phyloP scores from a whole-genome alignment of 495 filamentous ascomycete genomes.

The Neohortaea acidophila region DNA sequence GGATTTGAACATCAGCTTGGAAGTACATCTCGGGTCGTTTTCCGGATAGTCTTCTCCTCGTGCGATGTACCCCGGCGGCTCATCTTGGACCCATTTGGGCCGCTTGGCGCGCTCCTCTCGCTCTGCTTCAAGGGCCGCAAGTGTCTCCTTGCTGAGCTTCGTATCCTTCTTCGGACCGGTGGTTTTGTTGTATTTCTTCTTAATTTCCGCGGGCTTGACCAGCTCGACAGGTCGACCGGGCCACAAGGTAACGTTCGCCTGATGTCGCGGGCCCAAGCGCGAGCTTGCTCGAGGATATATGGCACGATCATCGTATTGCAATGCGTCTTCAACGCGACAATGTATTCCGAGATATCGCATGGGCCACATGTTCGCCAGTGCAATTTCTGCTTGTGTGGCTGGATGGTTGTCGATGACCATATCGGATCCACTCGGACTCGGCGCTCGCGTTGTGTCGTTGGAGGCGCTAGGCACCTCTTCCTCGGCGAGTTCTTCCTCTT shows the following conservation, averaged over 20 bases:
- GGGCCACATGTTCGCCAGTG: conserved; percentile 86
- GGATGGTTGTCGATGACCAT: conserved; percentile 41
- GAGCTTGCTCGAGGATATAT: conserved; percentile 95
- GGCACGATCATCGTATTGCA: conserved; percentile 86
- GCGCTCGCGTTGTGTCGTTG: conserved; percentile 21
- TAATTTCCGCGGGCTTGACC: conserved; percentile 74
- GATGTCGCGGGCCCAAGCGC: conserved; percentile 77
- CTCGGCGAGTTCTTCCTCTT: conserved; percentile 57
- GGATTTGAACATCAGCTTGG: conserved; percentile 47
- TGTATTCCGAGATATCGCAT: conserved; percentile 93
- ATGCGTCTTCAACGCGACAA: conserved; percentile 85
- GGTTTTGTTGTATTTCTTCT: conserved; percentile 53
- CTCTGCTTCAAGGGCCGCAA: conserved; percentile 66
- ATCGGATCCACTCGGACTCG: conserved; percentile 32
- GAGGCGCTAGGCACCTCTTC: conserved; percentile 57
- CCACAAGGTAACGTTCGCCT: conserved; percentile 76
- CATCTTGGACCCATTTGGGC: conserved; percentile 86
- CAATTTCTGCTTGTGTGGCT: conserved; percentile 77
- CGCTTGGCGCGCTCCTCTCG: conserved; percentile 60
- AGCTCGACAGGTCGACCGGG: conserved; percentile 71
- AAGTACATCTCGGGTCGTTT: conserved; percentile 39
- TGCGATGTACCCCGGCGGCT: conserved; percentile 67
- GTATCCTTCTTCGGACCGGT: conserved; percentile 49
- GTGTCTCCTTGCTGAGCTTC: conserved; percentile 62
- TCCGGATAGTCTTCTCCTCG: conserved; percentile 62